Percentiles rank a stretch among this genome's conserved stretches.
Conservation (phyloP, 768 basidiomycete genomes). For the Lactifluus volemus region DNA sequence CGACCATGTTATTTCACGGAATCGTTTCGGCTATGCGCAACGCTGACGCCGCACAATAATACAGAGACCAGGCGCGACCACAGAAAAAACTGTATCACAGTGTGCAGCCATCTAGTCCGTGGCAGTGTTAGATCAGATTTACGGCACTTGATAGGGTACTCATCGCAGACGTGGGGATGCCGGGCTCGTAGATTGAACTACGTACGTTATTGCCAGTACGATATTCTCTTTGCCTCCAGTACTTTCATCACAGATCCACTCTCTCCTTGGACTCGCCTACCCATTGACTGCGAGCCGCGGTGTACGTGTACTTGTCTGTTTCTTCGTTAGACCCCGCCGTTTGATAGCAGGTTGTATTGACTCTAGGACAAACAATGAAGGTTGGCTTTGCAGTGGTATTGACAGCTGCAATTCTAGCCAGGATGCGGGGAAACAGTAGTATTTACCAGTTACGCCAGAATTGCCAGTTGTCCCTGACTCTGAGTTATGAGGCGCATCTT, state of each 20-base stretch:
- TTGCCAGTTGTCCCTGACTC: neutral
- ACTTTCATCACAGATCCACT: neutral
- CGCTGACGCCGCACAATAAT: too few species aligned
- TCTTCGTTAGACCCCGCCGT: neutral
- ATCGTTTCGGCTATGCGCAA: too few species aligned
- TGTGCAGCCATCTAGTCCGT: neutral
- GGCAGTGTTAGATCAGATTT: neutral
- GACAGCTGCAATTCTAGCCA: neutral
- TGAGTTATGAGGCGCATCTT: neutral
- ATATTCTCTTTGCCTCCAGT: neutral
- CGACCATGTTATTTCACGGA: too few species aligned
- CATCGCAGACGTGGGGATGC: too few species aligned
- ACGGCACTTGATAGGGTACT: too few species aligned
- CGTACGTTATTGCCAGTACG: neutral
- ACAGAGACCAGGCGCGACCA: too few species aligned
- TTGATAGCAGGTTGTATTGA: too few species aligned
- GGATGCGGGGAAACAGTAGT: neutral
- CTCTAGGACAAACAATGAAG: neutral
- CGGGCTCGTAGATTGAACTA: neutral
- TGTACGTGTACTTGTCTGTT: neutral
- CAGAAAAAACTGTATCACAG: neutral
- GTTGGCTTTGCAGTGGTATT: neutral
- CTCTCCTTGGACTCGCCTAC: neutral
- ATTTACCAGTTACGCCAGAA: neutral
- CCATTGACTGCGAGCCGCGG: neutral